Evolutionary conservation across 768 basidiomycete species (phyloP), one percentile per base, ranked within the genome.

Genomic region (Glaciozyma antarctica): DNA sequence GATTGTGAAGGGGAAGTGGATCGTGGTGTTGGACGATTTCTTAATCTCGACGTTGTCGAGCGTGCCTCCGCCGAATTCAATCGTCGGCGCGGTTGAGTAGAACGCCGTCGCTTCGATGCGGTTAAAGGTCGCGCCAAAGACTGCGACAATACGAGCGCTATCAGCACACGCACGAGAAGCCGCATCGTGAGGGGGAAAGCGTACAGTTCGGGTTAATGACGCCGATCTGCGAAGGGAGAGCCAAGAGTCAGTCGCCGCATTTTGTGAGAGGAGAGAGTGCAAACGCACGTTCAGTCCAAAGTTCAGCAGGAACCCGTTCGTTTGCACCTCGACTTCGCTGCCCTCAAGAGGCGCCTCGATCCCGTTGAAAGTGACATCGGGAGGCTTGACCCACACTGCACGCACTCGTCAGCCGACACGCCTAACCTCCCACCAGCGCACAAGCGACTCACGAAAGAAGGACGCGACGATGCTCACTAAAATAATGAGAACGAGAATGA

Each of bases 161-260:
- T 43, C 34, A 22, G 55, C 21, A 24, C 16, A 10, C 22, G 12
- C 4, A 22, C n/a, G 28, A 17, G 12, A 0, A 56, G 22, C 22
- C 17, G 5, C 7, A 10, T 19, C 26, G 0, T n/a, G 24, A 38
- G 48, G 22, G 8, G 38, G 44, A 3, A 5, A 12, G 16, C 43
- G 57, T 19, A 72, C 73, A 74, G 55, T 74, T 74, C 5, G 73
- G 73, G 61, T 74, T 74, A 57, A 70, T 58, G 43, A 74, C 73
- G 12, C 70, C 68, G 52, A 72, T 73, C 61, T 73, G 59, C 16
- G 24, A 6, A n/a, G 26, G 13, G 24, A 8, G 3, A 12, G 5
- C 9, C 21, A 4, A 2, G 28, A 16, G 47, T n/a, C 21, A 48
- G 47, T 8, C 19, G 48, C 34, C n/a, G 24, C n/a, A n/a, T n/a